phyloP scores from a whole-genome alignment of 805 yeast species.

The Yarrowia phangngaensis region DNA sequence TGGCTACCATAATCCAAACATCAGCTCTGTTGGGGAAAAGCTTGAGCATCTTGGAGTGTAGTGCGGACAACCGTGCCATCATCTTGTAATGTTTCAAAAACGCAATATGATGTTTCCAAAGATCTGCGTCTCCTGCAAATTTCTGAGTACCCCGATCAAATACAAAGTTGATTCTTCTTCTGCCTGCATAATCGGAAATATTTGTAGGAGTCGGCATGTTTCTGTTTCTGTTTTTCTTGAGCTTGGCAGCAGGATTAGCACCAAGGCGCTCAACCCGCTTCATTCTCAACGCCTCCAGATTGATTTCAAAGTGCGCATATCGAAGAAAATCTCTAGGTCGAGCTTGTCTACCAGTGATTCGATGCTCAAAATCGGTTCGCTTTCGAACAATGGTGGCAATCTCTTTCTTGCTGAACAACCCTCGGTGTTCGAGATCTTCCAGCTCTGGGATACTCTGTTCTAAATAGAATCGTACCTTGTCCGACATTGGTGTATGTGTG shows the following conservation, averaged over 20 bases:
- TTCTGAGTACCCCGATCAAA: conserved; percentile 77
- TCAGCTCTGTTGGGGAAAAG: conserved; percentile 87
- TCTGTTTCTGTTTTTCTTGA: conserved; percentile 26
- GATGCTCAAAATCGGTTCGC: conserved; percentile 92
- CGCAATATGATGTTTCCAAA: conserved; percentile 75
- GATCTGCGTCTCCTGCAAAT: conserved; percentile 68
- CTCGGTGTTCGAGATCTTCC: conserved; percentile 77
- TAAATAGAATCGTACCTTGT: conserved; percentile 53
- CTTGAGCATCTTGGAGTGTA: conserved; percentile 72
- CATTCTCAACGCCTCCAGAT: conserved; percentile 70
- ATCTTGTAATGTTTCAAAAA: conserved; percentile 44
- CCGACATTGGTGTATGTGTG: conserved; percentile 43
- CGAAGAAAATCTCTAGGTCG: conserved; percentile 69
- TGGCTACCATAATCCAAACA: conserved; percentile 93
- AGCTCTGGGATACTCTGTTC: conserved; percentile 84
- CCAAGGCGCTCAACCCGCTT: conserved; percentile 65
- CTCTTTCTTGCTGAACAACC: conserved; percentile 78
- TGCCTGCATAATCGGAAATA: conserved; percentile 82
- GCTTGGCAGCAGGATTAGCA: conserved; percentile 50
- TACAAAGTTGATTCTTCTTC: conserved; percentile 72
- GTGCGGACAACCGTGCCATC: conserved; percentile 43
- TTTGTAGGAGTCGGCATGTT: conserved; percentile 9
- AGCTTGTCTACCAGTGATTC: conserved; percentile 79
- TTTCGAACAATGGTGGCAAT: conserved; percentile 81
- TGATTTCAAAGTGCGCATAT: conserved; percentile 75